Percentiles rank a stretch among this genome's conserved stretches.
Evolutionary conservation across 371 early-diverging fungal species (phyloP).

Genomic region (Mortierella sp.): DNA sequence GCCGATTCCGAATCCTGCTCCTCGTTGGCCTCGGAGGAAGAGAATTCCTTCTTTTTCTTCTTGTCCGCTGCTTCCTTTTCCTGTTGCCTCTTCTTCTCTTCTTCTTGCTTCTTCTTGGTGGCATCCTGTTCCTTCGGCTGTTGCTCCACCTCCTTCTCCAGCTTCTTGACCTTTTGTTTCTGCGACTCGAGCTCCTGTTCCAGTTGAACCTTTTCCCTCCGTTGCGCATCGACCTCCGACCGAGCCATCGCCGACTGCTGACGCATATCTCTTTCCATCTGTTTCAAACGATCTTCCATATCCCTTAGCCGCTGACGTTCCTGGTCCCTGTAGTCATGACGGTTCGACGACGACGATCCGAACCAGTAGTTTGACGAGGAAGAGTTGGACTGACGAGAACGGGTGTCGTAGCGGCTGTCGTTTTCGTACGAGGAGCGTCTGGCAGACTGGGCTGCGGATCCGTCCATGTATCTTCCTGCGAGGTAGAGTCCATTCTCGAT

Average conservation of each 20-base stretch:
- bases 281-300: slow-evolving; percentile 32
- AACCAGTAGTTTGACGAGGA: slow-evolving; percentile 27
- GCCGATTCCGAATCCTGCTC: slow-evolving; percentile 17
- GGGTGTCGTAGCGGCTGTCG: neutral
- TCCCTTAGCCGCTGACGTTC: slow-evolving; percentile 39
- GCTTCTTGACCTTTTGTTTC: slow-evolving; percentile 40
- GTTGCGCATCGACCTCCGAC: slow-evolving; percentile 36
- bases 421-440: neutral
- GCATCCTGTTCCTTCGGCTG: slow-evolving; percentile 21
- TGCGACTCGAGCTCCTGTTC: slow-evolving; percentile 56
- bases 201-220: slow-evolving; percentile 38
- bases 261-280: slow-evolving; percentile 43
- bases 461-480: slow-evolving; percentile 45
- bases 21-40: slow-evolving; percentile 8
- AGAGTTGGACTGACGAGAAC: slow-evolving; percentile 4
- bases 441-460: slow-evolving; percentile 14
- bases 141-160: slow-evolving; percentile 35
- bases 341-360: slow-evolving; percentile 6
- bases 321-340: slow-evolving; percentile 21
- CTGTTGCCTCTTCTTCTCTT: slow-evolving; percentile 23
- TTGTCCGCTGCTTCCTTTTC: slow-evolving; percentile 22
- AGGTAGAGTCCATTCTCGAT: slow-evolving; percentile 44
- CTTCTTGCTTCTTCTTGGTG: slow-evolving; percentile 29
- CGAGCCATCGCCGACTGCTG: slow-evolving; percentile 29
- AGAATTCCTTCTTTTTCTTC: slow-evolving; percentile 10